Conservation (phyloP, 2,329 filamentous ascomycete species). For the Clarireedia monteithiana region DNA sequence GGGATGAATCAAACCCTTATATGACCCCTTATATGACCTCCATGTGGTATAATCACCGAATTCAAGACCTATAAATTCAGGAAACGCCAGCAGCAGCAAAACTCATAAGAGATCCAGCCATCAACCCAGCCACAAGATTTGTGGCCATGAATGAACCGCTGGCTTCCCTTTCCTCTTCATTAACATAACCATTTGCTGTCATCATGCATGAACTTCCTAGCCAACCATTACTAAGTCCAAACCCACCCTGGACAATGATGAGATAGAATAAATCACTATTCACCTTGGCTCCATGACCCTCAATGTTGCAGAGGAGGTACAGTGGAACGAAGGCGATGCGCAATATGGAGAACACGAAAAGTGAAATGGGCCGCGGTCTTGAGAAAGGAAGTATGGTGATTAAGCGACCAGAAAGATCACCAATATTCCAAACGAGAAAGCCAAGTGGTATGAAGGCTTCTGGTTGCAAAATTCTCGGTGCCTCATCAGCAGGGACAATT, state of each 20-base stretch:
- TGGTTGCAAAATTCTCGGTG: constrained; percentile 57
- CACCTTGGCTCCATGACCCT: constrained; percentile 65
- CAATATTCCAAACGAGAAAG: constrained; percentile 90
- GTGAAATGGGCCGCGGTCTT: constrained; percentile 51
- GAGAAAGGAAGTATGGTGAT: constrained; percentile 53
- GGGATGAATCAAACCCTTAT: not conserved
- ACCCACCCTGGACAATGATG: constrained; percentile 71
- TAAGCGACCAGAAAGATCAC: constrained; percentile 73
- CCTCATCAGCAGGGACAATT: constrained; percentile 32
- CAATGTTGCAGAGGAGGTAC: constrained; percentile 85
- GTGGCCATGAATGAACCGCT: constrained; percentile 92
- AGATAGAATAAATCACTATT: constrained; percentile 84
- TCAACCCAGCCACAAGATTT: constrained; percentile 76
- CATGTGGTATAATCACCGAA: not conserved
- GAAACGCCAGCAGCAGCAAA: constrained; percentile 53
- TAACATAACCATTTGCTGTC: constrained; percentile 74
- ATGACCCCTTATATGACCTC: not conserved
- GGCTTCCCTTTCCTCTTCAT: constrained; percentile 74
- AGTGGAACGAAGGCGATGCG: constrained; percentile 70
- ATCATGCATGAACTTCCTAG: constrained; percentile 88
- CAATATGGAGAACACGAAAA: constrained; percentile 60
- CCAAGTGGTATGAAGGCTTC: constrained; percentile 80
- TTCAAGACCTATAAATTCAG: not conserved
- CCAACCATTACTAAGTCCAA: constrained; percentile 82
- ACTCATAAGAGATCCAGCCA: constrained; percentile 80